These are phyloP conservation scores for Penicillium sp. DNA, from an alignment of 2,329 filamentous ascomycete species.

Conservation along the genomic window DNA sequence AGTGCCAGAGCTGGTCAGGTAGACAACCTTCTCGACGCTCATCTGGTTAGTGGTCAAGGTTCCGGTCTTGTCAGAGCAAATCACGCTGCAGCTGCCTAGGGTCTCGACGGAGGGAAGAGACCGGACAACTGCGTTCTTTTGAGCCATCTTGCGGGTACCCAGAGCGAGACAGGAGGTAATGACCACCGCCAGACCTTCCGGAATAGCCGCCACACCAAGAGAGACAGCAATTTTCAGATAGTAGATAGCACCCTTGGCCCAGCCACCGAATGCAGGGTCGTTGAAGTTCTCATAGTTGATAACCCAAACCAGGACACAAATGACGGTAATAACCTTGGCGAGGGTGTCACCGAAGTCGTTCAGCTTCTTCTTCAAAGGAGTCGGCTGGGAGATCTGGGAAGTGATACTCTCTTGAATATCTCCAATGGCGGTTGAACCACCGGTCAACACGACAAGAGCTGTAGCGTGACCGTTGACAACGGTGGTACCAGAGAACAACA, in stretches of 20 bases:
- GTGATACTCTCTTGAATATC: constrained; percentile 99
- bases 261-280: constrained; percentile 87
- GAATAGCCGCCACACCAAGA: constrained; percentile 94
- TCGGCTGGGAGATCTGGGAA: constrained; percentile 95
- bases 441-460: constrained; percentile 87
- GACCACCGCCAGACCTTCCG: constrained; percentile 93
- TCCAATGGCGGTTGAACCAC: constrained; percentile 87
- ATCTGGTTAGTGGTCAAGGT: constrained; percentile 98
- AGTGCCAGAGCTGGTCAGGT: constrained; percentile 69
- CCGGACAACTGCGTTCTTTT: constrained; percentile 95
- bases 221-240: constrained; percentile 99
- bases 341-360: constrained; percentile 96
- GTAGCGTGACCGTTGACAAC: constrained; percentile 92
- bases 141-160: constrained; percentile 97
- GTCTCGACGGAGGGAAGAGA: constrained; percentile 97
- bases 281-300: constrained; percentile 98
- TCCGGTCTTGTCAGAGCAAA: constrained; percentile 99
- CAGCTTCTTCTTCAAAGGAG: constrained; percentile 95
- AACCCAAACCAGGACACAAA: constrained; percentile 94
- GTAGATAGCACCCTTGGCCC: constrained; percentile 97
- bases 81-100: constrained; percentile 96
- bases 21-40: constrained; percentile 92
- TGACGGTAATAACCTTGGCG: constrained; percentile 96
- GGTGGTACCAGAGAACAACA: constrained; percentile 97
- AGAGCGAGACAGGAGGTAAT: constrained; percentile 98